Conservation (phyloP, 768 basidiomycete species). For the Pleurotus tuoliensis region DNA sequence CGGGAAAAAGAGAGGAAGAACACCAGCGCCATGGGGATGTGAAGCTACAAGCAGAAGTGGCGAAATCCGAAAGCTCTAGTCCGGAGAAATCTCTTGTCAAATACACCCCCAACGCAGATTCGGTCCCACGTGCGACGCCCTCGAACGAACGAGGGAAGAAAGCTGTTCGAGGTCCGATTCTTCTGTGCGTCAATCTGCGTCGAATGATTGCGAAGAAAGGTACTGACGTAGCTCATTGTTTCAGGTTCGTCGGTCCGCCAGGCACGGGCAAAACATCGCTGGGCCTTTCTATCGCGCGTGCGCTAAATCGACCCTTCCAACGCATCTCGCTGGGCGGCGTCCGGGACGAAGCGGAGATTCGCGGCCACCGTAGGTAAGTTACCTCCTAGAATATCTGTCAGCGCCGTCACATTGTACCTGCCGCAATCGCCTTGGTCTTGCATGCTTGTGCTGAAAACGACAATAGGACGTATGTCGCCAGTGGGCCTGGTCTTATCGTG, state of each 20-base stretch:
- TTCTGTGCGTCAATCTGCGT: slow-evolving; percentile 41
- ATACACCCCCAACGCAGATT: neutral
- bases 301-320: slow-evolving; percentile 83
- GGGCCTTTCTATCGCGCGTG: slow-evolving; percentile 82
- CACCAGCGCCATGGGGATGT: slow-evolving; percentile 7
- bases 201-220: neutral
- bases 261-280: slow-evolving; percentile 92
- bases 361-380: slow-evolving; percentile 46
- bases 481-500: slow-evolving; percentile 79
- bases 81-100: slow-evolving; percentile 8
- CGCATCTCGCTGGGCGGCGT: slow-evolving; percentile 91
- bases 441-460: slow-evolving; percentile 9
- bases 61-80: slow-evolving; percentile 16
- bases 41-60: slow-evolving; percentile 17
- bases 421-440: neutral
- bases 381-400: neutral
- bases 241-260: slow-evolving; percentile 84
- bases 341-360: slow-evolving; percentile 85
- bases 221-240: slow-evolving; percentile 9
- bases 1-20: slow-evolving; percentile 34
- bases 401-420: neutral
- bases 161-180: slow-evolving; percentile 65
- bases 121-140: neutral
- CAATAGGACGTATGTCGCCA: slow-evolving; percentile 85
- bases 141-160: slow-evolving; percentile 24